Evolutionary conservation across 2,329 filamentous ascomycete genomes (phyloP), one percentile per base, ranked within the genome.

Genomic region (Hypoxylon sp.): DNA sequence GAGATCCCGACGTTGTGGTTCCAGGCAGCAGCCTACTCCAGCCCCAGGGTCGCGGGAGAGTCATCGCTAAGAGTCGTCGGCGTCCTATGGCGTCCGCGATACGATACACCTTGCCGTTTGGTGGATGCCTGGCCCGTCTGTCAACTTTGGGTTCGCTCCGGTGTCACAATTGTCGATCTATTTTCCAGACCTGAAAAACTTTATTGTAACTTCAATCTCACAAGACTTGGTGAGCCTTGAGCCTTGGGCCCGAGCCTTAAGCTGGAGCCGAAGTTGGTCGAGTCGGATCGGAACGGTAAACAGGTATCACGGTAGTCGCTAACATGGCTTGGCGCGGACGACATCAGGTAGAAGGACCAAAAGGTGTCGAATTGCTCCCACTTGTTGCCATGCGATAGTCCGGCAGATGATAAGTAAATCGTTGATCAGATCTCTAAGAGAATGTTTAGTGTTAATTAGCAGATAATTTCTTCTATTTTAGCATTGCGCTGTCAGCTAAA

Each of bases 1-100:
- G 51, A 46, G 51, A 37, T 53, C 43, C 61, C 61, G 58, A 54
- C 55, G 49, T 46, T 57, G 38, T 64, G 61, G 61, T 42, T 58
- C 42, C 35, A 49, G 37, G 45, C 18, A 33, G 51, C 48, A 37
- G 42, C 54, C 55, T 48, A 55, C 56, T 48, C 61, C 61, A 62
- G 57, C 41, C 35, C 61, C 55, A 57, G 52, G 58, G 55, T 45
- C 48, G 20, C 58, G 58, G 60, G 54, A 24, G 26, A 33, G 15
- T 49, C 33, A 48, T 47, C 61, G 58, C 48, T 11, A 35, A 20
- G 61, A 58, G 54, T 49, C 24, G 15, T 18, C 15, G 21, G 40
- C 55, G n/a, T 53, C 60, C 56, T 62, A 62, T 46, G n/a, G 31
- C 13, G 27, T 18, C 31, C 31, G 18, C 31, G 31, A 33, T 27